Evolutionary conservation across 2,329 filamentous ascomycete genomes (phyloP).

Genomic region (Xylariales sp.): DNA sequence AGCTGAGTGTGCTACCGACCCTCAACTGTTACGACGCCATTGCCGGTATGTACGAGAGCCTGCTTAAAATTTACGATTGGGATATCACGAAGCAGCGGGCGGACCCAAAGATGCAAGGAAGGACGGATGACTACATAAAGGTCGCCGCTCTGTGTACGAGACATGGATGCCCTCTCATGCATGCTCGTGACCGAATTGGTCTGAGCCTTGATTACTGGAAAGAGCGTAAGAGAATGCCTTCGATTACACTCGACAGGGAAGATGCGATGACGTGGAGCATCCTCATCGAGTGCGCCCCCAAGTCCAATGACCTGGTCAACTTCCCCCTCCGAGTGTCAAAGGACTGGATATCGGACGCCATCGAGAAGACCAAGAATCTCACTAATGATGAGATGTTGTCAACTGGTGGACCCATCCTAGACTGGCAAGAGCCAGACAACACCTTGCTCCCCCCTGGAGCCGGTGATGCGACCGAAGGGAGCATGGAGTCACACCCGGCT

Average conservation of each 20-base stretch:
- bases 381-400: slow-evolving; percentile 37
- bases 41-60: slow-evolving; percentile 65
- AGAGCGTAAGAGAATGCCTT: slow-evolving; percentile 47
- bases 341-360: slow-evolving; percentile 64
- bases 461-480: slow-evolving; percentile 43
- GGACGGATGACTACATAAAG: slow-evolving; percentile 45
- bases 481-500: slow-evolving; percentile 48
- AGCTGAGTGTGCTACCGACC: slow-evolving; percentile 61
- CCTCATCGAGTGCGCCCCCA: slow-evolving; percentile 58
- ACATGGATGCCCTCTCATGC: slow-evolving; percentile 68
- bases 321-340: slow-evolving; percentile 66
- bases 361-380: slow-evolving; percentile 51
- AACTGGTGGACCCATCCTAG: slow-evolving; percentile 40
- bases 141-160: slow-evolving; percentile 62
- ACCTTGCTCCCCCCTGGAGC: slow-evolving; percentile 49
- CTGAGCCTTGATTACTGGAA: slow-evolving; percentile 76
- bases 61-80: slow-evolving; percentile 66
- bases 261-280: slow-evolving; percentile 58
- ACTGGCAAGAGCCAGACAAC: slow-evolving; percentile 71
- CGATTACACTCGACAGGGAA: slow-evolving; percentile 30
- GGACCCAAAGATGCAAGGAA: slow-evolving; percentile 38
- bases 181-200: slow-evolving; percentile 62
- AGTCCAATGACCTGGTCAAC: slow-evolving; percentile 37
- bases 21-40: slow-evolving; percentile 76
- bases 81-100: slow-evolving; percentile 57